Percentiles rank a stretch among this genome's conserved stretches.
Conservation (phyloP, 306 rosid genomes). For the Malus domestica region DNA sequence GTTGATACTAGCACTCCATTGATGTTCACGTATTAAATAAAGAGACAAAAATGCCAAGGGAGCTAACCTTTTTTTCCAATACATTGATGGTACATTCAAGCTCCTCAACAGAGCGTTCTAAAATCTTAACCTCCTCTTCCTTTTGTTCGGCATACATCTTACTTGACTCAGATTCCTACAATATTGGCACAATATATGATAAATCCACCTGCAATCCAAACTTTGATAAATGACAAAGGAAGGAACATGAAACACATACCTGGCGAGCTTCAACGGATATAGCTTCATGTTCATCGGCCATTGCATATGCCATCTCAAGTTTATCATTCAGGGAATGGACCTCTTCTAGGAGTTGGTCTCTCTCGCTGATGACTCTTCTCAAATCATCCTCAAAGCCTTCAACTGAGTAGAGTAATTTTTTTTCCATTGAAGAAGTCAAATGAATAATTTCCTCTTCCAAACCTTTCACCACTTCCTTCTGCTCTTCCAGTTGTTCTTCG, state of each 20-base stretch:
- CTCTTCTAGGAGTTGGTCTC: conserved; percentile 68
- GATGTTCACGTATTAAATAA: not conserved
- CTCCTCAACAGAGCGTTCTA: conserved; percentile 90
- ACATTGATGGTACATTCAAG: conserved; percentile 89
- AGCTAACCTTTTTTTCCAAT: conserved; percentile 81
- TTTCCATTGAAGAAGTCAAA: conserved; percentile 53
- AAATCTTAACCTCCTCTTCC: conserved; percentile 91
- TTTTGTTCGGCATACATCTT: conserved; percentile 79
- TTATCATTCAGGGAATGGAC: conserved; percentile 50
- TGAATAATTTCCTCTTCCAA: conserved; percentile 75
- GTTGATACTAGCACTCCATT: not conserved
- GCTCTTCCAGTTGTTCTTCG: conserved; percentile 62
- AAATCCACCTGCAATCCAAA: conserved; percentile 10
- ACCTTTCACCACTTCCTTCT: conserved; percentile 61
- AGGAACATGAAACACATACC: conserved; percentile 37
- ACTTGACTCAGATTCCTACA: conserved; percentile 75
- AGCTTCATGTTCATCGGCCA: conserved; percentile 89
- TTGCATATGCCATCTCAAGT: conserved; percentile 73
- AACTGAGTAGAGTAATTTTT: conserved; percentile 42
- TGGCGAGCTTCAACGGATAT: conserved; percentile 70
- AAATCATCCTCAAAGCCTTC: conserved; percentile 60
- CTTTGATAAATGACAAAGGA: conserved; percentile 16
- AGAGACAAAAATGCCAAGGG: not conserved
- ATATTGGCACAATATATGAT: conserved; percentile 17
- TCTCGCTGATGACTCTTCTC: conserved; percentile 46